Conservation (phyloP, 1,139 yeast genomes). For the Geotrichum carabidarum region DNA sequence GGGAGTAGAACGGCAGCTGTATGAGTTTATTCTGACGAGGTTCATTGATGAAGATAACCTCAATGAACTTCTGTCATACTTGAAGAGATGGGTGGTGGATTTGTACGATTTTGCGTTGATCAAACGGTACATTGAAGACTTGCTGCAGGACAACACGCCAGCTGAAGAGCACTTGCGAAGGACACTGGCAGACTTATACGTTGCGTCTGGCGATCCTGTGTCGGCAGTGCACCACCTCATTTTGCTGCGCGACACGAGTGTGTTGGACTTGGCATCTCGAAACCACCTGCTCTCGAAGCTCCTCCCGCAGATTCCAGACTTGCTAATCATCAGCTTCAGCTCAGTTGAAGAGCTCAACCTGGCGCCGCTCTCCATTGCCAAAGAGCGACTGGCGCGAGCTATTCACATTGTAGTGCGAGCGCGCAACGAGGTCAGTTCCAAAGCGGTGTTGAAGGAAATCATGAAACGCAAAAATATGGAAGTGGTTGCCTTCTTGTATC, state of each 20-base stretch:
- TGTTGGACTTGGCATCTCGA: conserved; percentile 52
- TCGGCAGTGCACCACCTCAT: conserved; percentile 62
- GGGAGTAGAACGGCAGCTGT: conserved; percentile 42
- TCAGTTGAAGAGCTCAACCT: conserved; percentile 36
- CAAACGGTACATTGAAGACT: conserved; percentile 47
- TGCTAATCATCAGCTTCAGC: conserved; percentile 46
- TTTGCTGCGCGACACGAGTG: conserved; percentile 47
- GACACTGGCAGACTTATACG: conserved; percentile 54
- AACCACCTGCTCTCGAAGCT: conserved; percentile 58
- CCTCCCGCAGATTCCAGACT: conserved; percentile 46
- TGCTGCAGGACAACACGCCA: conserved; percentile 30
- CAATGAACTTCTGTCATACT: conserved; percentile 31
- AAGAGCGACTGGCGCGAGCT: conserved; percentile 43
- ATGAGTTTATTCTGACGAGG: conserved; percentile 49
- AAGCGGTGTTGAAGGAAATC: conserved; percentile 47
- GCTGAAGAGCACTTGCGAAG: conserved; percentile 38
- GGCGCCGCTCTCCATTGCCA: conserved; percentile 44
- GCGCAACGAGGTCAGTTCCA: conserved; percentile 58
- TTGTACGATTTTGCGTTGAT: conserved; percentile 49
- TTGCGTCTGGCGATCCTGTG: conserved; percentile 52
- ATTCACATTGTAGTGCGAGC: conserved; percentile 56
- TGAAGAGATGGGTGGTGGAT: conserved; percentile 55
- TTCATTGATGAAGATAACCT: conserved; percentile 45
- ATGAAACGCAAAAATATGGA: conserved; percentile 33
- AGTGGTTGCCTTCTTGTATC: conserved; percentile 53